Evolutionary conservation across 1,284 basidiomycete genomes (phyloP).

Genomic region (Stereum hirsutum): DNA sequence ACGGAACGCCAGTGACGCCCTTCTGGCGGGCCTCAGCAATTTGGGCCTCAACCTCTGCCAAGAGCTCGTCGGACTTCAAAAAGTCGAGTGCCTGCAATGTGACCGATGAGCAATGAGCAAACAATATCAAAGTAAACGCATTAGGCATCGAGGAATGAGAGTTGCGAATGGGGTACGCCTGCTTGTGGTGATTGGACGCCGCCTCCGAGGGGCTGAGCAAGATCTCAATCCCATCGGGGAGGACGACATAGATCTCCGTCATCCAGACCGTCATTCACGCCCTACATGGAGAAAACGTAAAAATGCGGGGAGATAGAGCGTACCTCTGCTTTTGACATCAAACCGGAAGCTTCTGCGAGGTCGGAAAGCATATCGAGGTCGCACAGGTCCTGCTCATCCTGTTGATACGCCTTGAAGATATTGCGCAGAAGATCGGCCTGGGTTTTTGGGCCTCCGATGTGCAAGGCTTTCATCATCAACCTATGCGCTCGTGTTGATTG

Average conservation of each 20-base stretch:
- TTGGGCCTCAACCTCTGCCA: slow-evolving; percentile 60
- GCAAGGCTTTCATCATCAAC: slow-evolving; percentile 62
- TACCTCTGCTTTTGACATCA: slow-evolving; percentile 61
- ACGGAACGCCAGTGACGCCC: slow-evolving; percentile 74
- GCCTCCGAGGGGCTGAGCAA: too few species aligned
- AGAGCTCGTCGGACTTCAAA: slow-evolving; percentile 57
- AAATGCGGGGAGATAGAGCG: not conserved
- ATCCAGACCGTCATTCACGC: not conserved
- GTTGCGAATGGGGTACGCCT: too few species aligned
- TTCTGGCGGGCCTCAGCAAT: slow-evolving; percentile 56
- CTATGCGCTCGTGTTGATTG: slow-evolving; percentile 67
- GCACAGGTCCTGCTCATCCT: slow-evolving; percentile 56
- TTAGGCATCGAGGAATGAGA: too few species aligned
- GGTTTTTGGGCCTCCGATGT: slow-evolving; percentile 51
- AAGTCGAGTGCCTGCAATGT: slow-evolving; percentile 36
- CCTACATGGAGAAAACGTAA: not conserved
- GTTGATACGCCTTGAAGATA: slow-evolving; percentile 61
- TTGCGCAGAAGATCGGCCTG: slow-evolving; percentile 50
- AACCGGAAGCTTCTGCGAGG: slow-evolving; percentile 44
- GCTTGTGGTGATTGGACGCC: too few species aligned
- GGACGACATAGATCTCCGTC: too few species aligned
- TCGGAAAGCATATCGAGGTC: slow-evolving; percentile 51
- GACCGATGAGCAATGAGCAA: not conserved
- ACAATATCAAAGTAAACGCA: too few species aligned
- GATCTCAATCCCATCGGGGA: too few species aligned